Evolutionary conservation across 169 alveolate species (phyloP).

Genomic region (Cryptosporidium sp.): DNA sequence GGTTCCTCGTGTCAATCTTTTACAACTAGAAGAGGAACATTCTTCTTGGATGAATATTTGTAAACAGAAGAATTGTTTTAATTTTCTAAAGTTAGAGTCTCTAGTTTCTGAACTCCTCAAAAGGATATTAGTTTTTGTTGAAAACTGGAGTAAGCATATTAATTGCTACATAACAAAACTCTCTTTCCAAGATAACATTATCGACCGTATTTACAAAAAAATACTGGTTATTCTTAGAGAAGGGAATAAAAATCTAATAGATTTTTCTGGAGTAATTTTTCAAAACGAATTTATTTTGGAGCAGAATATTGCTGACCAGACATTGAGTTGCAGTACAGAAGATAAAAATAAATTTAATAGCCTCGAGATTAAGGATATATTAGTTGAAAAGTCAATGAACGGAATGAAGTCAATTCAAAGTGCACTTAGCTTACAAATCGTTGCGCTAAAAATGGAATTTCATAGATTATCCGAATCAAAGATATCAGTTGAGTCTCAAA

Average conservation of each 20-base stretch:
- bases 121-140: neutral
- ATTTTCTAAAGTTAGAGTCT: constrained; percentile 3
- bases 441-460: constrained; percentile 19
- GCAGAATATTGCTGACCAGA: neutral
- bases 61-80: constrained; percentile 7
- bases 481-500: neutral
- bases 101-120: neutral
- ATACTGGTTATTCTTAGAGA: neutral
- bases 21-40: constrained; percentile 6
- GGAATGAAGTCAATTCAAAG: neutral
- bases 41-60: constrained; percentile 17
- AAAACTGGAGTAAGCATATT: neutral
- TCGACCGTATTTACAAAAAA: neutral
- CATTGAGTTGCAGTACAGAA: neutral
- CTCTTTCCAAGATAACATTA: neutral
- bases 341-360: neutral
- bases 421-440: constrained; percentile 28
- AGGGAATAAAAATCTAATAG: neutral
- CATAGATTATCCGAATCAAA: neutral
- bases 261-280: neutral
- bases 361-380: neutral
- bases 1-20: constrained; percentile 8
- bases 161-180: neutral
- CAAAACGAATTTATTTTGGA: neutral
- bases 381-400: neutral